These are phyloP conservation scores for Aspergillus persii DNA, from an alignment of 2,329 filamentous ascomycete genomes.

Conservation along the genomic window DNA sequence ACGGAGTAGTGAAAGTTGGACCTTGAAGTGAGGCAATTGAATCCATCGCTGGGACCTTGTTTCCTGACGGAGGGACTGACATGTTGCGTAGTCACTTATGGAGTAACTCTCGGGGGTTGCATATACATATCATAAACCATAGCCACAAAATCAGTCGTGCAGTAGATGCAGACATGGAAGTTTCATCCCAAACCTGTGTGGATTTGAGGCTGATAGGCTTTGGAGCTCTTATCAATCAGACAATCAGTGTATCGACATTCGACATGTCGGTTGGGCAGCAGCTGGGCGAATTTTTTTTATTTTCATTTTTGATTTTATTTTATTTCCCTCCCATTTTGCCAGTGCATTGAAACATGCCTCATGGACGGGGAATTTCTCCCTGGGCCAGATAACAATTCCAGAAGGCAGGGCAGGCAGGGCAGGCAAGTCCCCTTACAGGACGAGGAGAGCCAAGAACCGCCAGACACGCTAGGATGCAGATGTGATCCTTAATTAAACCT, in stretches of 20 bases:
- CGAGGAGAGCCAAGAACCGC: slow-evolving; percentile 24
- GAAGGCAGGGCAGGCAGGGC: not conserved
- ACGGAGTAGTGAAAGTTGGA: not conserved
- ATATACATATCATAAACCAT: not conserved
- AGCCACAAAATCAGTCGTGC: not conserved
- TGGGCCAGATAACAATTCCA: not conserved
- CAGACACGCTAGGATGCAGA: slow-evolving; percentile 31
- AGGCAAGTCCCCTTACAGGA: slow-evolving; percentile 16
- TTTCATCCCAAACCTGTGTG: not conserved
- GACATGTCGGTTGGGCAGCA: not conserved
- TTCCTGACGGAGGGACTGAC: not conserved
- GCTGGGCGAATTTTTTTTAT: not conserved
- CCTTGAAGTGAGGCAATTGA: not conserved
- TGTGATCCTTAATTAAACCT: slow-evolving; percentile 43
- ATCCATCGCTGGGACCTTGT: not conserved
- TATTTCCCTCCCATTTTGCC: not conserved
- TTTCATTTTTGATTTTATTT: not conserved
- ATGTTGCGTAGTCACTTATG: not conserved
- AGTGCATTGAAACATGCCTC: not conserved
- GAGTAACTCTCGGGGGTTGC: not conserved
- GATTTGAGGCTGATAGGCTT: not conserved
- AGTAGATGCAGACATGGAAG: not conserved
- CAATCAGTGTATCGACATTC: not conserved
- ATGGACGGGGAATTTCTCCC: not conserved
- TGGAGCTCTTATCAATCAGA: not conserved